Evolutionary conservation across 176 grass and related monocot species (phyloP).

Genomic region (Eremochloa ophiuroides): DNA sequence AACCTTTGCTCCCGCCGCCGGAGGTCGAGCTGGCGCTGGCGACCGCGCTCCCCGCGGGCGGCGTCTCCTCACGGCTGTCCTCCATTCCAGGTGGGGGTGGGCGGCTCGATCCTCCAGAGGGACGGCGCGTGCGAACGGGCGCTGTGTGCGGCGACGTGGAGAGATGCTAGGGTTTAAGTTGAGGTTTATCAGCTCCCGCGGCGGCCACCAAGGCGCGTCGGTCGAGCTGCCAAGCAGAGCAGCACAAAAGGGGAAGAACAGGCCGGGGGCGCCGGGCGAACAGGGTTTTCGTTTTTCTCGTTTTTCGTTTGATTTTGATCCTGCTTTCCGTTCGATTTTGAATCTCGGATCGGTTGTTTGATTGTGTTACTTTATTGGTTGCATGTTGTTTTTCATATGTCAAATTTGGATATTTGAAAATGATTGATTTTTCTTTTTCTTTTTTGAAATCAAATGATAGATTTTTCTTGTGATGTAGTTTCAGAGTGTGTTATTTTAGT

Average conservation of each 20-base stretch:
- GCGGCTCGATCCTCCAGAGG: not conserved
- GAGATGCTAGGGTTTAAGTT: constrained; percentile 28
- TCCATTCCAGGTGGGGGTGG: constrained; percentile 6
- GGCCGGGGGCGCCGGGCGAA: not conserved
- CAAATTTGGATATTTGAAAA: too few species aligned
- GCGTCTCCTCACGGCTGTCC: not conserved
- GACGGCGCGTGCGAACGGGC: not conserved
- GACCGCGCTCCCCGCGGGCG: not conserved
- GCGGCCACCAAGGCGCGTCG: not conserved
- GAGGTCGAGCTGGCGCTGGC: not conserved
- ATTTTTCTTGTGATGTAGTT: too few species aligned
- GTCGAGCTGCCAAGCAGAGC: not conserved
- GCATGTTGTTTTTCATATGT: too few species aligned
- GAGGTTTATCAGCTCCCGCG: constrained; percentile 10
- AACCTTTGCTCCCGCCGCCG: constrained; percentile 22
- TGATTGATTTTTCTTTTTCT: too few species aligned
- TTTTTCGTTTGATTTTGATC: too few species aligned
- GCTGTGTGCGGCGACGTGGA: not conserved
- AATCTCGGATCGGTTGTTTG: too few species aligned
- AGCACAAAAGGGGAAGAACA: not conserved
- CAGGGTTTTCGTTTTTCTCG: too few species aligned
- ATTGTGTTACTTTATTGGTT: too few species aligned
- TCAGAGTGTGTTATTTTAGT: too few species aligned
- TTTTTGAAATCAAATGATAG: too few species aligned
- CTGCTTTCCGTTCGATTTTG: too few species aligned